Evolutionary conservation across 1,139 yeast genomes (phyloP).

Genomic region (Casaregolazyma suthepensis): DNA sequence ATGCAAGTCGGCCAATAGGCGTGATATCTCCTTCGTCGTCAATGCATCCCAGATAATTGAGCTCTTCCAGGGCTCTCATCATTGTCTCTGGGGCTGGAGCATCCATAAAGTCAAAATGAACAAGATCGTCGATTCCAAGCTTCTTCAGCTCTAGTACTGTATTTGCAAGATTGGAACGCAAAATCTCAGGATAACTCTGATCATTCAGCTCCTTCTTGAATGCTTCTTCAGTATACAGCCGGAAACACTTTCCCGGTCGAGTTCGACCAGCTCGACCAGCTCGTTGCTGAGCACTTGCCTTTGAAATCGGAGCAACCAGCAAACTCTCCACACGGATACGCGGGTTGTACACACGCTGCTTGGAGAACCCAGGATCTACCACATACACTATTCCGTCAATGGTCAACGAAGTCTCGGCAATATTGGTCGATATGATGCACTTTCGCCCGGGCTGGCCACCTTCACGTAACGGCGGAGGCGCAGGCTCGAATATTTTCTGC

Average conservation of each 20-base stretch:
- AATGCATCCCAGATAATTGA: conserved; percentile 81
- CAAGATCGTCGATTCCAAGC: conserved; percentile 90
- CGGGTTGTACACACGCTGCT: conserved; percentile 95
- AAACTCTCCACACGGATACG: conserved; percentile 92
- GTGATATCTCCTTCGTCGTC: conserved; percentile 92
- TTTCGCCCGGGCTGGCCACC: conserved; percentile 89
- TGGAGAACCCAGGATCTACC: conserved; percentile 95
- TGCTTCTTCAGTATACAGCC: conserved; percentile 95
- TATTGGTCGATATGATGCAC: conserved; percentile 88
- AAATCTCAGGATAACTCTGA: conserved; percentile 92
- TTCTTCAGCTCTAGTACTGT: conserved; percentile 91
- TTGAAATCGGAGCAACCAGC: conserved; percentile 91
- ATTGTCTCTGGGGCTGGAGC: conserved; percentile 99
- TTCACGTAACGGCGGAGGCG: conserved; percentile 58
- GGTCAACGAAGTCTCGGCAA: conserved; percentile 96
- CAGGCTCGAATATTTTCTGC: conserved; percentile 86
- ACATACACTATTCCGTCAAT: conserved; percentile 97
- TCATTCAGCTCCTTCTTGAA: conserved; percentile 89
- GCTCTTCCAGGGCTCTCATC: conserved; percentile 97
- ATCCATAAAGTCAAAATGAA: conserved; percentile 97
- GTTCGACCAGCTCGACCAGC: conserved; percentile 99
- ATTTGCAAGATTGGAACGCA: conserved; percentile 82
- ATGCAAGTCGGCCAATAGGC: conserved; percentile 78
- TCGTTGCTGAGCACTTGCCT: conserved; percentile 96
- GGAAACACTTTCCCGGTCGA: conserved; percentile 95